These are phyloP conservation scores for Rutstroemia sp. DNA, from an alignment of 2,329 filamentous ascomycete genomes.

Conservation along the genomic window DNA sequence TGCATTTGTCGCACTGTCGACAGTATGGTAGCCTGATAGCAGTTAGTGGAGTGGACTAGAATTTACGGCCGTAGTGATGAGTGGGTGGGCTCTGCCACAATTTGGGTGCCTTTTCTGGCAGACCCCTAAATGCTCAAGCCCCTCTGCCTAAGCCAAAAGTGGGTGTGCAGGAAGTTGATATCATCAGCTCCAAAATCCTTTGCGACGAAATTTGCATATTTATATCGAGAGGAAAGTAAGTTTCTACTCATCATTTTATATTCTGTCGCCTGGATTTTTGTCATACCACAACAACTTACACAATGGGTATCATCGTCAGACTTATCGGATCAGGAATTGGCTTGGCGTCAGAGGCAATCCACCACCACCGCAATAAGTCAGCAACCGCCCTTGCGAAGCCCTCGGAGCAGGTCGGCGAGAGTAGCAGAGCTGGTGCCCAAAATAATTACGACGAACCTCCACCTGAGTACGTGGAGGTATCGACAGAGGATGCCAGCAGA, in stretches of 20 bases:
- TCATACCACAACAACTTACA: background rate
- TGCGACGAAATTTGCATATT: too few relatives aligned
- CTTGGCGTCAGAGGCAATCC: constrained; percentile 22
- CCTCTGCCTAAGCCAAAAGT: too few relatives aligned
- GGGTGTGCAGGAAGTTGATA: too few relatives aligned
- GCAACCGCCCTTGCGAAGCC: background rate
- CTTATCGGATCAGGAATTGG: constrained; percentile 23
- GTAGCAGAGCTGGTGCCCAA: constrained; percentile 10
- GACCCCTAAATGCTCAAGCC: too few relatives aligned
- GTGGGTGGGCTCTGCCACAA: too few relatives aligned
- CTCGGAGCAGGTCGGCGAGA: constrained; percentile 9
- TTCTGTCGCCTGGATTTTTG: background rate
- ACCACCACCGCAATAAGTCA: constrained; percentile 11
- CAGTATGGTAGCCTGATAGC: too few relatives aligned
- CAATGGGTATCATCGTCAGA: constrained; percentile 20
- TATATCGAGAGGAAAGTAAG: too few relatives aligned
- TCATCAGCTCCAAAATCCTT: too few relatives aligned
- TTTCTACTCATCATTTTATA: background rate
- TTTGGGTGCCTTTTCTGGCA: too few relatives aligned
- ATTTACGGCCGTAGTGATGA: too few relatives aligned
- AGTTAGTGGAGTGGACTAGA: too few relatives aligned
- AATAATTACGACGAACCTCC: constrained; percentile 11
- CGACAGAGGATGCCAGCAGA: constrained; percentile 13
- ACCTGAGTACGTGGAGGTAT: constrained; percentile 20
- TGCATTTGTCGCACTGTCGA: too few relatives aligned